A percentile compares a stretch with the other conserved stretches of the same genome.
Conservation (phyloP, 176 grass and related monocot genomes). For the Pontederia paniculata region DNA sequence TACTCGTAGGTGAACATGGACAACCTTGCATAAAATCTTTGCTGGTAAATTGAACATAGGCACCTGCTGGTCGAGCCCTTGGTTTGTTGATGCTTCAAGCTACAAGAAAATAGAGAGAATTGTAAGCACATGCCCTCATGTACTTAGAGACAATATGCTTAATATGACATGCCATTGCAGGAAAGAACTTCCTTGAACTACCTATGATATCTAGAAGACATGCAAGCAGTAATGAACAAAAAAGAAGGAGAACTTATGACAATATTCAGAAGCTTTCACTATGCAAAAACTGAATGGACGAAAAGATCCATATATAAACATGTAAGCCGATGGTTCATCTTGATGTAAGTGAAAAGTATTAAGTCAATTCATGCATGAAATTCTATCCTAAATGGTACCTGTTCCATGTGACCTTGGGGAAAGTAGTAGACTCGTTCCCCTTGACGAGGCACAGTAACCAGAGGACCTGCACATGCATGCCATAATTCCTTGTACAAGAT, state of each 20-base stretch:
- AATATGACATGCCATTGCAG: too few species aligned
- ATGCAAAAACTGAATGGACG: too few species aligned
- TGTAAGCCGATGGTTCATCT: too few species aligned
- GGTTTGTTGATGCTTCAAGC: constrained; percentile 82
- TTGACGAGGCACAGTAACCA: constrained; percentile 57
- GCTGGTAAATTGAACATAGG: constrained; percentile 64
- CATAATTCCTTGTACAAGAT: constrained; percentile 62
- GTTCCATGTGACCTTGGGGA: constrained; percentile 97
- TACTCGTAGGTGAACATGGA: constrained; percentile 69
- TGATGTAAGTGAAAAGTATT: neutral
- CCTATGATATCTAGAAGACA: too few species aligned
- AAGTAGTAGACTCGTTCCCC: constrained; percentile 94
- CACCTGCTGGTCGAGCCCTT: constrained; percentile 70
- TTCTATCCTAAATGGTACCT: constrained; percentile 28
- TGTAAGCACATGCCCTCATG: neutral
- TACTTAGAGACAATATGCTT: too few species aligned
- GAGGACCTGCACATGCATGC: constrained; percentile 80
- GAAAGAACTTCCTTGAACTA: too few species aligned
- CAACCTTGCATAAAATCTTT: constrained; percentile 86
- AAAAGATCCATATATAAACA: too few species aligned
- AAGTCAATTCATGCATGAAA: neutral
- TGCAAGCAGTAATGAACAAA: too few species aligned
- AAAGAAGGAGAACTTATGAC: too few species aligned
- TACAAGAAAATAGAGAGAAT: constrained; percentile 1
- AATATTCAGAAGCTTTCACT: too few species aligned